Percentiles rank a stretch among this genome's conserved stretches.
phyloP scores from a whole-genome alignment of 768 basidiomycete genomes.

The Peribolospora kevripleyi region DNA sequence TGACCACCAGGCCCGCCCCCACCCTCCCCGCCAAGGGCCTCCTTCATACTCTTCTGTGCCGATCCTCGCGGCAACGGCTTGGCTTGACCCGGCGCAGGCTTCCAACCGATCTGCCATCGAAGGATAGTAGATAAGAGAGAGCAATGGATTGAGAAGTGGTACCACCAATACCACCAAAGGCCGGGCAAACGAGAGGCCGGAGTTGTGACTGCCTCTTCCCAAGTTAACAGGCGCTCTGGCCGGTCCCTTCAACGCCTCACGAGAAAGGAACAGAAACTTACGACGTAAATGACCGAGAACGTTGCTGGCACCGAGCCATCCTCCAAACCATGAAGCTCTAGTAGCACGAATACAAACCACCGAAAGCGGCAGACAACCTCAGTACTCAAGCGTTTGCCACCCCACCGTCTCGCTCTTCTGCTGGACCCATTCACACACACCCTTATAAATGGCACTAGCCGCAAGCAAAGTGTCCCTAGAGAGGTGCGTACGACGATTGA shows the following conservation, averaged over 20 bases:
- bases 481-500: conserved; percentile 54
- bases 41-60: conserved; percentile 36
- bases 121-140: background rate
- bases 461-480: conserved; percentile 67
- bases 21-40: conserved; percentile 24
- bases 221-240: background rate
- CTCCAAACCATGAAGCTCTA: conserved; percentile 61
- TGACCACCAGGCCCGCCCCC: background rate
- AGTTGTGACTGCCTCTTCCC: background rate
- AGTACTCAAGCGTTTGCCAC: background rate
- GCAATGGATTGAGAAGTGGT: background rate
- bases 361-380: background rate
- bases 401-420: background rate
- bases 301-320: conserved; percentile 78
- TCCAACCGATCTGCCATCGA: conserved; percentile 49
- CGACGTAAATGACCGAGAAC: conserved; percentile 88
- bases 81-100: conserved; percentile 41
- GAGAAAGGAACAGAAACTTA: conserved; percentile 18
- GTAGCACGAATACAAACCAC: background rate
- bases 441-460: conserved; percentile 79
- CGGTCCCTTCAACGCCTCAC: no score
- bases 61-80: conserved; percentile 41
- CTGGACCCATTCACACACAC: conserved; percentile 21
- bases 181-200: background rate
- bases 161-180: background rate